phyloP scores from a whole-genome alignment of 805 yeast species.

The Zygosaccharomyces rouxii region DNA sequence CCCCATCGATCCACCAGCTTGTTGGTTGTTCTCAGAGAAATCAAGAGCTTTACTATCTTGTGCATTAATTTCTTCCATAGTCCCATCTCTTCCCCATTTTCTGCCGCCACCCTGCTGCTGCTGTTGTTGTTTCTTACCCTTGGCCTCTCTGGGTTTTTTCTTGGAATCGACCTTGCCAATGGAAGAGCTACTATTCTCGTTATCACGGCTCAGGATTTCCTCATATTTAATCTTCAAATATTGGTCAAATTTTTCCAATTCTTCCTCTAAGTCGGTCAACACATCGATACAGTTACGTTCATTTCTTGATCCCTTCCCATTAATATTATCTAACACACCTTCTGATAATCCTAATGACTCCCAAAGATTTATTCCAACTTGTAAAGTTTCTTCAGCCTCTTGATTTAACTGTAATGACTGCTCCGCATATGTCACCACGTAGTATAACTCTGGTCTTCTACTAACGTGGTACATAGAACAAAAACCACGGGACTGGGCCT shows the following conservation, averaged over 20 bases:
- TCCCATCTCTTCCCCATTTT: conserved; percentile 66
- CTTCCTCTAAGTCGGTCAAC: conserved; percentile 31
- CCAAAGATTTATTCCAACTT: conserved; percentile 35
- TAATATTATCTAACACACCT: conserved; percentile 32
- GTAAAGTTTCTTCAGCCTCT: conserved; percentile 41
- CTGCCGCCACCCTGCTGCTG: conserved; percentile 43
- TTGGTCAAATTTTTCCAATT: conserved; percentile 37
- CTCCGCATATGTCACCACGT: conserved; percentile 42
- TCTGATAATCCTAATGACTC: conserved; percentile 34
- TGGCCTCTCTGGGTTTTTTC: conserved; percentile 16
- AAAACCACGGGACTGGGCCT: conserved; percentile 15
- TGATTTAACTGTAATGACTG: conserved; percentile 42
- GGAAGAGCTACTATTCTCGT: background rate
- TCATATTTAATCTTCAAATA: conserved; percentile 37
- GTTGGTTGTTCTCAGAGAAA: conserved; percentile 43
- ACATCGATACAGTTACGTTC: conserved; percentile 30
- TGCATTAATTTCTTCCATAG: conserved; percentile 41
- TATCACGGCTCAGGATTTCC: conserved; percentile 17
- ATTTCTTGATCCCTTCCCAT: conserved; percentile 29
- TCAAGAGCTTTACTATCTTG: conserved; percentile 46
- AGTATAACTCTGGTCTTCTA: conserved; percentile 32
- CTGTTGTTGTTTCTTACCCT: conserved; percentile 15
- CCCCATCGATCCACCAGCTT: conserved; percentile 13
- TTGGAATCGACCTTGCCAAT: conserved; percentile 2
- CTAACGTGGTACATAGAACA: conserved; percentile 30